Evolutionary conservation across 768 basidiomycete genomes (phyloP), one percentile per base, ranked within the genome.

Genomic region (Tubosaeta sp.): DNA sequence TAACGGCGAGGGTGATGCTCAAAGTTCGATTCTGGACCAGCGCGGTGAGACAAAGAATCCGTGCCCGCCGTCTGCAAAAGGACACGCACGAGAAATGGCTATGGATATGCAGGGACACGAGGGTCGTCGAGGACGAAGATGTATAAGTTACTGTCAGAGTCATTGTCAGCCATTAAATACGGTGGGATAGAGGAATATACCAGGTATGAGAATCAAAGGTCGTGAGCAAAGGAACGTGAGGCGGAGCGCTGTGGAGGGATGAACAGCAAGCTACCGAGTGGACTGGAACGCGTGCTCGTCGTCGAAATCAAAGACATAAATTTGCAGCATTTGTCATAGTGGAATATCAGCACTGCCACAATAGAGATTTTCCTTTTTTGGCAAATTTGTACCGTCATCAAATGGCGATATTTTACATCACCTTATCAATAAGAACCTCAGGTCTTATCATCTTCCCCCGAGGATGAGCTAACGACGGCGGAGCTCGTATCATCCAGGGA

Each of bases 321-420:
- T 61, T 58, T 58, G 29, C 3, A 16, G 30, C 22, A 62, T 61
- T 62, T 64, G 61, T 64, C 55, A 57, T 63, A 51, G 40, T 60
- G 53, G 61, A 39, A 29, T 61, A 61, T 61, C 51, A 3, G 22
- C 60, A 61, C 49, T 43, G 60, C 60, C 61, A 63, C 54, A 18
- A 2, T 11, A 9, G 53, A 52, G 53, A 63, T 51, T 49, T 56
- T 31, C 59, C 60, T 59, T 59, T 59, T 27, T 24, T 1, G 46
- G 46, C 3, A 43, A 10, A 16, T 22, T 16, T 45, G 14, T 48
- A 6, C 11, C 16, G 38, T 3, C 21, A 40, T 40, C 38, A 40
- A 42, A 42, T 42, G 41, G 25, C 16, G 41, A 25, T 27, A 42
- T 42, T 27, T 42, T 42, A 27, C 14, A 42, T 29, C 27, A 16